Evolutionary conservation across 805 yeast genomes (phyloP).

Genomic region (Yarrowia phangngaensis): DNA sequence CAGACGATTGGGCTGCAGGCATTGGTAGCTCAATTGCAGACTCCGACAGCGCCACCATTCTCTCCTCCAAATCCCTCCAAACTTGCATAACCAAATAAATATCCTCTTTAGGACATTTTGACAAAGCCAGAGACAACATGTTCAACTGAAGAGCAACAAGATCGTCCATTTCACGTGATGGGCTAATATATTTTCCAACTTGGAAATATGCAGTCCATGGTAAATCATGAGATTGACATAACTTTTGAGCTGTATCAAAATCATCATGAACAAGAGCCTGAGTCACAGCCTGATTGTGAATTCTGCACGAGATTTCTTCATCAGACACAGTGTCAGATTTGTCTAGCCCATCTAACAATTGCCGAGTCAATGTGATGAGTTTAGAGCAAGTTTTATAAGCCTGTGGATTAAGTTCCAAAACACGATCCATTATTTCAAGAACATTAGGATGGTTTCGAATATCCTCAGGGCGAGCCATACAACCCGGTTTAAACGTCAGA

Average conservation of each 20-base stretch:
- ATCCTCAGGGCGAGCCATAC: constrained; percentile 35
- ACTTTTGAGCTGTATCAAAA: constrained; percentile 54
- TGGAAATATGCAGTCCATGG: constrained; percentile 74
- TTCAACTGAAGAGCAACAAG: constrained; percentile 51
- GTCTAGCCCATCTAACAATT: constrained; percentile 27
- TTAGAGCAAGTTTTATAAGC: constrained; percentile 36
- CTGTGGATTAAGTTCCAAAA: constrained; percentile 37
- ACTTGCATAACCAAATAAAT: constrained; percentile 9
- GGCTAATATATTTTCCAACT: constrained; percentile 52
- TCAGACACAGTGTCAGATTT: constrained; percentile 8
- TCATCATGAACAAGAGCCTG: constrained; percentile 60
- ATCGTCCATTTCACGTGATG: constrained; percentile 46
- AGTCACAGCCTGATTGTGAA: constrained; percentile 53
- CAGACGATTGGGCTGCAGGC: constrained; percentile 32
- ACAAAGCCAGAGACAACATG: constrained; percentile 51
- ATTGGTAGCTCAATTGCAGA: constrained; percentile 31
- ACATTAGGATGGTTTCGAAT: constrained; percentile 33
- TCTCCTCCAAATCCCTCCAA: constrained; percentile 17
- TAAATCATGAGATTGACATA: constrained; percentile 32
- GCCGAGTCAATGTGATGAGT: constrained; percentile 30
- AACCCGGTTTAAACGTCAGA: constrained; percentile 35
- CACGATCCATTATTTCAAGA: constrained; percentile 33
- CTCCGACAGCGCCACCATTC: constrained; percentile 1
- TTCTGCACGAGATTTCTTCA: constrained; percentile 26
- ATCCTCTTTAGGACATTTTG: constrained; percentile 48